Conservation (phyloP, 352 stramenopile species). For the Aphanomyces invadans region DNA sequence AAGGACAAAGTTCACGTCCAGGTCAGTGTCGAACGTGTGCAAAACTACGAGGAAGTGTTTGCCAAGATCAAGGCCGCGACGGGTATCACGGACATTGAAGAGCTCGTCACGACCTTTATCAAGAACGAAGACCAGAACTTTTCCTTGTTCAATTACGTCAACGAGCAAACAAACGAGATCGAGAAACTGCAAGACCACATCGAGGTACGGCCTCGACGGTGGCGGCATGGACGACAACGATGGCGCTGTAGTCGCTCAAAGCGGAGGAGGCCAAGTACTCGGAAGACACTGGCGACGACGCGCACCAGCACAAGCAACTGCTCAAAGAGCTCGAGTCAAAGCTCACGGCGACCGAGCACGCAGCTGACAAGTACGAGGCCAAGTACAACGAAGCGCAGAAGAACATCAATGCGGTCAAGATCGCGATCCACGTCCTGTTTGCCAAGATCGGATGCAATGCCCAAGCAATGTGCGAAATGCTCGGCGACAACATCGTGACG, state of each 20-base stretch:
- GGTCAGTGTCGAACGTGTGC: conserved; percentile 82
- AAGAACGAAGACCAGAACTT: conserved; percentile 97
- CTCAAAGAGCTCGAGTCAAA: conserved; percentile 81
- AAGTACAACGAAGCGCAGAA: conserved; percentile 85
- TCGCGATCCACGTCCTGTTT: conserved; percentile 65
- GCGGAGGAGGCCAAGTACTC: conserved; percentile 82
- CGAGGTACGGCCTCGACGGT: conserved; percentile 32
- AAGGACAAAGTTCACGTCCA: conserved; percentile 86
- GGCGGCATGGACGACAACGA: not conserved
- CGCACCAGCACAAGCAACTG: conserved; percentile 85
- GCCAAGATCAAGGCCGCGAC: conserved; percentile 90
- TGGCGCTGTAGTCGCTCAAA: conserved; percentile 10
- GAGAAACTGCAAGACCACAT: conserved; percentile 87
- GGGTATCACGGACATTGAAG: conserved; percentile 87
- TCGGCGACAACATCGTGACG: conserved; percentile 83
- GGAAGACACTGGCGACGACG: conserved; percentile 76
- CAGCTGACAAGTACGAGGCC: conserved; percentile 85
- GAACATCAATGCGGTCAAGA: conserved; percentile 86
- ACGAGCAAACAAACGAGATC: conserved; percentile 92
- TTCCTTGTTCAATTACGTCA: conserved; percentile 93
- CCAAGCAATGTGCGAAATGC: conserved; percentile 74
- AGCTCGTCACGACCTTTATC: conserved; percentile 90
- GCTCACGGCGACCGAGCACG: conserved; percentile 65
- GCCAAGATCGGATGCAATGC: conserved; percentile 75
- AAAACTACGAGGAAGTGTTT: conserved; percentile 95